Conservation (phyloP, 1,284 basidiomycete genomes). For the Termitomyces sp. region DNA sequence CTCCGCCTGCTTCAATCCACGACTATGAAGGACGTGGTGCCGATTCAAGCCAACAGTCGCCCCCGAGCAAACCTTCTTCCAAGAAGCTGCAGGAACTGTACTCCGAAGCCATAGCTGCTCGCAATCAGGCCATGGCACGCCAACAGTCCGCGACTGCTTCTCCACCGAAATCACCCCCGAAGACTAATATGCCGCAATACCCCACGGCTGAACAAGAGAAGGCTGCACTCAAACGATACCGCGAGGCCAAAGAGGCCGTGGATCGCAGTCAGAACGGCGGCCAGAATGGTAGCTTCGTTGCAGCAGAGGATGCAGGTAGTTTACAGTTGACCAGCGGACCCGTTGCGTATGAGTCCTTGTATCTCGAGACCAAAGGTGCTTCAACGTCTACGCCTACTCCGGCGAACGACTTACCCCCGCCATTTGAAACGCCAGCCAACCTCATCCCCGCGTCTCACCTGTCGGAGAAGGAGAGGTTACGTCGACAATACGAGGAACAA, state of each 20-base stretch:
- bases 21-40: slow-evolving; percentile 20
- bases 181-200: slow-evolving; percentile 35
- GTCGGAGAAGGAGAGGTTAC: slow-evolving; percentile 49
- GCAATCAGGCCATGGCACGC: slow-evolving; percentile 14
- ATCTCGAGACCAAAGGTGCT: slow-evolving; percentile 30
- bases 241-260: slow-evolving; percentile 67
- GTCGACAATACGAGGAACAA: slow-evolving; percentile 56
- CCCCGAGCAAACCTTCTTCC: slow-evolving; percentile 21
- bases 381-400: slow-evolving; percentile 22
- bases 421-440: slow-evolving; percentile 38
- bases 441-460: slow-evolving; percentile 34
- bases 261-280: slow-evolving; percentile 38
- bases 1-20: slow-evolving; percentile 21
- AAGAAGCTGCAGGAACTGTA: slow-evolving; percentile 24
- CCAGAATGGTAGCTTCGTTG: slow-evolving; percentile 24
- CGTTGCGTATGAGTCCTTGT: slow-evolving; percentile 55
- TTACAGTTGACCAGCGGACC: slow-evolving; percentile 22
- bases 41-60: slow-evolving; percentile 17
- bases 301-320: slow-evolving; percentile 8
- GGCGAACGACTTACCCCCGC: slow-evolving; percentile 38
- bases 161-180: slow-evolving; percentile 9
- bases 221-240: slow-evolving; percentile 58
- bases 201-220: slow-evolving; percentile 50
- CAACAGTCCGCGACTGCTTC: slow-evolving; percentile 14
- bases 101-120: slow-evolving; percentile 27